Evolutionary conservation across 2,329 filamentous ascomycete genomes (phyloP), one percentile per base, ranked within the genome.

Genomic region (Westerdykella sp.): DNA sequence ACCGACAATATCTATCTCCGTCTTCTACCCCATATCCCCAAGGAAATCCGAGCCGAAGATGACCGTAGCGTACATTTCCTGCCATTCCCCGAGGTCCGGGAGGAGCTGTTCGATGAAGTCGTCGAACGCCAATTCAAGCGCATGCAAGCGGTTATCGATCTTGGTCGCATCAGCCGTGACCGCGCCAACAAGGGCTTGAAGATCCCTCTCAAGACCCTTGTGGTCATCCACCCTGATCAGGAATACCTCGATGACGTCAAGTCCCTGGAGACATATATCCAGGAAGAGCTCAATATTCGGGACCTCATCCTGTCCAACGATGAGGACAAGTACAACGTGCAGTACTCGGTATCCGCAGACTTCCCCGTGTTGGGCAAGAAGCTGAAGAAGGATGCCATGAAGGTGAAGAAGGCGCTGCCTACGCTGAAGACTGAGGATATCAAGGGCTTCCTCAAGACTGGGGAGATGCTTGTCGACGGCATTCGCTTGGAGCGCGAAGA

Each of bases 361-460:
- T 96, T 93, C 85, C 89, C 93, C 12, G 85, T 87, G 2, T 77
- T 98, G 13, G 93, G 93, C 52, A 95, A 95, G 79, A 97, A 97
- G 73, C 78, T 97, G 55, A 95, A 95, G 77, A 96, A 95, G 70
- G 90, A 96, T 59, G 87, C 89, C 52, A 81, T 83, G 52, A 87
- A 85, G 63, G 89, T 97, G 55, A 94, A 94, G 75, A 94, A 91
- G 71, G 89, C 87, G 2, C 73, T 98, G 37, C 90, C 90, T 5
- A 75, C 71, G 32, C 73, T 98, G 39, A 85, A 78, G 15, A 90
- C 83, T 54, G 81, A 87, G 10, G 79, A 95, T 54, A 88, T 95
- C 47, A 87, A 90, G 65, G 72, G 74, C 32, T 98, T 89, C 64
- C 74, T 93, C 34, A 71, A 78, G 34, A 77, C 81, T 13, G 86